These are phyloP conservation scores for Maudiozyma bulderi DNA, from an alignment of 805 yeast genomes.

Conservation along the genomic window DNA sequence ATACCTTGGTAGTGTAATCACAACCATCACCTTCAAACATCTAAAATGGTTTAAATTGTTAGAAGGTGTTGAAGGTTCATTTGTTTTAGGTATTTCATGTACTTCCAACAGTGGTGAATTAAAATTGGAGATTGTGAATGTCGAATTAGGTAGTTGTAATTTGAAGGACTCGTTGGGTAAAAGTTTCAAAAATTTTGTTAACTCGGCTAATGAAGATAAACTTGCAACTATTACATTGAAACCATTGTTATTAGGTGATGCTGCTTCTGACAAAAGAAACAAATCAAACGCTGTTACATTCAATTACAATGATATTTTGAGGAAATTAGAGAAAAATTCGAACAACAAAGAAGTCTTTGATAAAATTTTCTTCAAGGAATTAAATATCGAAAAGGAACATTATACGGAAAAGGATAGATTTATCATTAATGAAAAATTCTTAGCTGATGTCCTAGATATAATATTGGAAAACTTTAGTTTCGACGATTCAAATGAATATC, in stretches of 20 bases:
- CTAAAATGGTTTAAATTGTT: constrained; percentile 7
- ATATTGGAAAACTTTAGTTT: constrained; percentile 28
- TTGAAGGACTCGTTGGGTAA: constrained; percentile 64
- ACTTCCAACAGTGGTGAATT: constrained; percentile 4
- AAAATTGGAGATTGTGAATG: constrained; percentile 25
- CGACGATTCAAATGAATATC: constrained; percentile 29
- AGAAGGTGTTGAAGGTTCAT: constrained; percentile 6
- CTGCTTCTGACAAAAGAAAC: constrained; percentile 2
- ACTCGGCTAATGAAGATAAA: neutral
- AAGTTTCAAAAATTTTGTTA: constrained; percentile 27
- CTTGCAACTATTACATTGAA: constrained; percentile 14
- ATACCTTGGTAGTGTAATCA: constrained; percentile 8
- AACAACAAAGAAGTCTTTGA: constrained; percentile 25
- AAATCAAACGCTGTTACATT: constrained; percentile 9
- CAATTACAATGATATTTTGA: constrained; percentile 20
- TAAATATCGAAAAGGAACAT: constrained; percentile 35
- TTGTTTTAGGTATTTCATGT: constrained; percentile 7
- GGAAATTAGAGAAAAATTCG: constrained; percentile 16
- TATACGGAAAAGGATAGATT: constrained; percentile 59
- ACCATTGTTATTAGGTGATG: constrained; percentile 14
- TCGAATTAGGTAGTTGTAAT: constrained; percentile 59
- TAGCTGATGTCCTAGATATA: constrained; percentile 37
- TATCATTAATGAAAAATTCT: constrained; percentile 45
- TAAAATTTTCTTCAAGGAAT: constrained; percentile 21
- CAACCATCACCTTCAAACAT: constrained; percentile 1